Percentiles rank a stretch among this genome's conserved stretches.
These are phyloP conservation scores for Cystobasidium slooffiae DNA, from an alignment of 1,284 basidiomycete species.

Conservation along the genomic window DNA sequence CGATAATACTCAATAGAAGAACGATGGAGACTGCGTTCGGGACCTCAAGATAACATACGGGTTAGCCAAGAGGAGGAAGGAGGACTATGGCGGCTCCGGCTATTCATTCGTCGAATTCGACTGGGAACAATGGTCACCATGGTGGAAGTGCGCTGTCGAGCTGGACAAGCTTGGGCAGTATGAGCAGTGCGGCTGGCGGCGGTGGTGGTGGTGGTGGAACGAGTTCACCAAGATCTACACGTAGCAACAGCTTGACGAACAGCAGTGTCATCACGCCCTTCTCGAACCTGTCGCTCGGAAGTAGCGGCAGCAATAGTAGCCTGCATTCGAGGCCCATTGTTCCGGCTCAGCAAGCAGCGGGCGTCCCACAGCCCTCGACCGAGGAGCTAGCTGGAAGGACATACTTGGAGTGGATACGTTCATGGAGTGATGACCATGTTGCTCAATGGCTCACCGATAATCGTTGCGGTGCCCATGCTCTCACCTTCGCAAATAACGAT, in stretches of 20 bases:
- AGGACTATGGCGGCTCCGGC: conserved; percentile 2
- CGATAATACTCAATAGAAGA: neutral
- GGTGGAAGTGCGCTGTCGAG: conserved; percentile 19
- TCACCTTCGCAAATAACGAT: conserved; percentile 77
- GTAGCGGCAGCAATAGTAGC: conserved; percentile 4
- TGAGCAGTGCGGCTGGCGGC: conserved; percentile 14
- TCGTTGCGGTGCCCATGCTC: conserved; percentile 71
- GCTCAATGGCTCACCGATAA: conserved; percentile 51
- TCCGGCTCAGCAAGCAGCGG: conserved; percentile 4
- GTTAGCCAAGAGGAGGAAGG: neutral
- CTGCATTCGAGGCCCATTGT: conserved; percentile 15
- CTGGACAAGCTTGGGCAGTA: conserved; percentile 29
- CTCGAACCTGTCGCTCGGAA: neutral
- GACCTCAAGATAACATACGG: too few relatives aligned
- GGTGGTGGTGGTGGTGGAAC: neutral
- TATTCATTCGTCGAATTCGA: conserved; percentile 11
- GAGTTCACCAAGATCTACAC: conserved; percentile 33
- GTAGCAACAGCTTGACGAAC: conserved; percentile 33
- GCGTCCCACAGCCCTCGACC: conserved; percentile 36
- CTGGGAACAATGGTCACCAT: conserved; percentile 5
- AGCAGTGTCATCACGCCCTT: neutral
- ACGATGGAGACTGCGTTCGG: too few relatives aligned
- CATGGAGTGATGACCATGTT: conserved; percentile 51
- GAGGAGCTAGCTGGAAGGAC: conserved; percentile 38
- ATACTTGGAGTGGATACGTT: conserved; percentile 45